Evolutionary conservation across 73 alveolate genomes (phyloP), one percentile per base, ranked within the genome.

Genomic region (Paramecium pentaurelia): DNA sequence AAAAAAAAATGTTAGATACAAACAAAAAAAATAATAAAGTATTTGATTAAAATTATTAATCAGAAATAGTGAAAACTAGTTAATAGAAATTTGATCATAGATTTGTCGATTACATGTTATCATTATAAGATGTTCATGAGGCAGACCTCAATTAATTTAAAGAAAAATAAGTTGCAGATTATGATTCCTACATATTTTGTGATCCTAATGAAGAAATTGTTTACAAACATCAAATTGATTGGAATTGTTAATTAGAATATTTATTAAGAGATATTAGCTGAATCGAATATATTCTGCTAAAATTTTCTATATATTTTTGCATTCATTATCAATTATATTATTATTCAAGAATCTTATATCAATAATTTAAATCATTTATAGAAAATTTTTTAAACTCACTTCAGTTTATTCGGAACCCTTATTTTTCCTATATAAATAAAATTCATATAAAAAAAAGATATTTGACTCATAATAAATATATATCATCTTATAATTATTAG

Each of bases 121-220:
- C 16, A 44, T 80, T 80, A 80, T 77, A 80, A 44, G 47, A 47
- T 80, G 75, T 80, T 45, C 47, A 45, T 10, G 91, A 80, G 12
- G 91, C 91, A 5, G 30, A 49, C 2, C 58, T 80, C 3, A 9
- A 8, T 42, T 3, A 20, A 27, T 80, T 32, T 38, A 44, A 14
- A 7, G 36, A 45, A 16, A 28, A 25, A 44, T 49, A 80, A 80
- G 38, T 75, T 20, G 68, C 32, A 45, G 75, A 80, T 25, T 80
- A 44, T 80, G 91, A 80, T 80, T 80, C 91, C 14, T 80, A 20
- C 58, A 27, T 45, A 44, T 80, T 80, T 80, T 32, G 47, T 14
- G 91, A 80, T 44, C 64, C 47, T 4, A 8, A 45, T 11, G 91
- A 80, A 27, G 91, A 80, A 80, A 27, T 32, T 5, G 77, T 80